Conservation (phyloP, 139 green algal species). For the Eudorina sp. region DNA sequence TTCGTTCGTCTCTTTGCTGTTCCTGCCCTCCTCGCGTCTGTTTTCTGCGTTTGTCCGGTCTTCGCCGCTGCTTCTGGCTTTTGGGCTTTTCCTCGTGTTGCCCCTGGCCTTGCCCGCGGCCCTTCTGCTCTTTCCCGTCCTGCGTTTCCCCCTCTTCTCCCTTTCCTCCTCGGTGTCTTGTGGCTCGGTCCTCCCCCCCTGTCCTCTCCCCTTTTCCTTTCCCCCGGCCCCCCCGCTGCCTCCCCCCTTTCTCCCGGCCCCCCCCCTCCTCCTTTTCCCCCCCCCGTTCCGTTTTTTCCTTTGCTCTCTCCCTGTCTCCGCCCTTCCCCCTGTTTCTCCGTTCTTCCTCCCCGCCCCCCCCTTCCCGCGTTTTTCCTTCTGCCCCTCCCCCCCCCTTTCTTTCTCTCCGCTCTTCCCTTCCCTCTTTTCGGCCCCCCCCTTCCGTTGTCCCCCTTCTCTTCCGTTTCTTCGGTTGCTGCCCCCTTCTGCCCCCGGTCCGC, state of each 20-base stretch:
- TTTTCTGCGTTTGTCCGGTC: slow-evolving; percentile 26
- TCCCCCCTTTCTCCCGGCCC: not conserved
- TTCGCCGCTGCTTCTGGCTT: not conserved
- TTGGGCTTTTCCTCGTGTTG: not conserved
- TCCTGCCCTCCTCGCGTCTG: not conserved
- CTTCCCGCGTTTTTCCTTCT: not conserved
- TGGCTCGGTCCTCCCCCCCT: not conserved
- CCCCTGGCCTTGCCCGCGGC: not conserved
- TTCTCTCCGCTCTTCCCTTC: not conserved
- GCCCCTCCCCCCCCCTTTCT: not conserved
- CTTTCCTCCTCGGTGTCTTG: not conserved
- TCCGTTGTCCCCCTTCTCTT: not conserved
- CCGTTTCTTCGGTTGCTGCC: not conserved
- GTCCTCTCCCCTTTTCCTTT: no score
- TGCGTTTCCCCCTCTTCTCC: not conserved
- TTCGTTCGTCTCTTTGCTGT: slow-evolving; percentile 31
- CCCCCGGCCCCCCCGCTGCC: no score
- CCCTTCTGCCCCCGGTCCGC: not conserved
- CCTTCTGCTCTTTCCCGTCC: not conserved
- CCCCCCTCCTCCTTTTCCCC: not conserved
- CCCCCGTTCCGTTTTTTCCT: not conserved
- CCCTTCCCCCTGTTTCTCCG: no score
- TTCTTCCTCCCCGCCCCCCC: not conserved
- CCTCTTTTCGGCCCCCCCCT: not conserved
- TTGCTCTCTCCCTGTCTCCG: no score